These are phyloP conservation scores for Xylaria cubensis DNA, from an alignment of 495 filamentous ascomycete species.

Conservation along the genomic window DNA sequence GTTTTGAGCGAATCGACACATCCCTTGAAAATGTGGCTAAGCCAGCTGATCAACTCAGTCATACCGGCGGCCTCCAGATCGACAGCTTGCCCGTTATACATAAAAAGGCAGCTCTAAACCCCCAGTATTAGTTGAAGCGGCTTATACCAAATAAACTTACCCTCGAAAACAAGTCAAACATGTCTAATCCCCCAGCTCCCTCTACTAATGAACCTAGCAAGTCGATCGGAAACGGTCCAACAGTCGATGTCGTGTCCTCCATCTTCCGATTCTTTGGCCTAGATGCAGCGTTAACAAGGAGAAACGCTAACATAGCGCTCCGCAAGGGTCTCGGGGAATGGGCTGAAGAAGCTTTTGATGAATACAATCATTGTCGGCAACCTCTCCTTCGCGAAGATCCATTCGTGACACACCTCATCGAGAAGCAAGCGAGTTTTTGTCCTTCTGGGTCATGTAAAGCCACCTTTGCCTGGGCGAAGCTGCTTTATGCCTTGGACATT, in stretches of 20 bases:
- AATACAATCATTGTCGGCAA: not conserved
- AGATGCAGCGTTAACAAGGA: not conserved
- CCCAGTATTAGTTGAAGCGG: too few species aligned
- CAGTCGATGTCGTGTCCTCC: not conserved
- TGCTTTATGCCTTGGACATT: not conserved
- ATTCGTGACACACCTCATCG: not conserved
- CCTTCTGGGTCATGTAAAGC: not conserved
- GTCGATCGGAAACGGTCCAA: not conserved
- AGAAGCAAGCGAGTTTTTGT: not conserved
- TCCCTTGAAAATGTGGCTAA: too few species aligned
- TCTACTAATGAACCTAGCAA: not conserved
- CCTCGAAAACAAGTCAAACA: too few species aligned
- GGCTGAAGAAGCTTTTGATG: not conserved
- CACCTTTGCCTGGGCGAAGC: not conserved
- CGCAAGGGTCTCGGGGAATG: not conserved
- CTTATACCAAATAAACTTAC: too few species aligned
- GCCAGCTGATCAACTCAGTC: conserved; percentile 43
- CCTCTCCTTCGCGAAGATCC: not conserved
- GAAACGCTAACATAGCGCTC: not conserved
- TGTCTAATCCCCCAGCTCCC: not conserved
- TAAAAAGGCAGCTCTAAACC: too few species aligned
- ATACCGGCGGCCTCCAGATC: conserved; percentile 29
- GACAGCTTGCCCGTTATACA: too few species aligned
- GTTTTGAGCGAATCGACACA: too few species aligned
- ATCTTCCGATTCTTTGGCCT: not conserved